Evolutionary conservation across 2,329 filamentous ascomycete genomes (phyloP).

Genomic region (Orbilia ellipsospora): DNA sequence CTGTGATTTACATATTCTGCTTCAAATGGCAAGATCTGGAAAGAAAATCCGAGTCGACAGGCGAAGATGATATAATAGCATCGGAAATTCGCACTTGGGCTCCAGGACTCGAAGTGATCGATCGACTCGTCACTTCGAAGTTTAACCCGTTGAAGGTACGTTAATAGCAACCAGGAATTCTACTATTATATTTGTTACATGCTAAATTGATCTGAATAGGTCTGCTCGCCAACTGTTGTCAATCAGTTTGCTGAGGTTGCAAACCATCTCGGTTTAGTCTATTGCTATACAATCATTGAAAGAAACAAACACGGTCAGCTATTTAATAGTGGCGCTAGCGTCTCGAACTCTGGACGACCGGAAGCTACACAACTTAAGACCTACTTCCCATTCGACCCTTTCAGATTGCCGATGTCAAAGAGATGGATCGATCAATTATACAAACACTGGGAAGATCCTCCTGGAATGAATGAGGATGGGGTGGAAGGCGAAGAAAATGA

Average conservation of each 20-base stretch:
- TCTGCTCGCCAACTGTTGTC: constrained; percentile 80
- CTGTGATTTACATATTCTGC: constrained; percentile 93
- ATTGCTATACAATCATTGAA: constrained; percentile 87
- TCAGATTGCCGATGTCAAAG: constrained; percentile 86
- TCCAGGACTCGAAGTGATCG: constrained; percentile 76
- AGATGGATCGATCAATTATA: constrained; percentile 89
- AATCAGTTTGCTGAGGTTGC: constrained; percentile 90
- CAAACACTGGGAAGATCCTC: constrained; percentile 79
- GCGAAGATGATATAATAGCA: constrained; percentile 71
- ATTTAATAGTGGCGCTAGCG: constrained; percentile 69
- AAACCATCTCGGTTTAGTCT: constrained; percentile 85
- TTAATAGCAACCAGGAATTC: background rate
- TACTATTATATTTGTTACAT: constrained; percentile 13
- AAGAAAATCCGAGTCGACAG: constrained; percentile 68
- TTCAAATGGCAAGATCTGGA: constrained; percentile 95
- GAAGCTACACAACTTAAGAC: constrained; percentile 89
- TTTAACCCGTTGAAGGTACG: constrained; percentile 91
- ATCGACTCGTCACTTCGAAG: constrained; percentile 82
- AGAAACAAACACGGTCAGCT: constrained; percentile 88
- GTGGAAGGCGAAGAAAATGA: constrained; percentile 63
- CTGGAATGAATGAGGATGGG: constrained; percentile 72
- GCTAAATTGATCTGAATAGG: constrained; percentile 37
- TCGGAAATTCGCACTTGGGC: constrained; percentile 83
- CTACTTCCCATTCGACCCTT: constrained; percentile 98
- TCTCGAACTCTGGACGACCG: constrained; percentile 69